Evolutionary conservation across 2,329 filamentous ascomycete genomes (phyloP).

Genomic region (Juglanconis sp.): DNA sequence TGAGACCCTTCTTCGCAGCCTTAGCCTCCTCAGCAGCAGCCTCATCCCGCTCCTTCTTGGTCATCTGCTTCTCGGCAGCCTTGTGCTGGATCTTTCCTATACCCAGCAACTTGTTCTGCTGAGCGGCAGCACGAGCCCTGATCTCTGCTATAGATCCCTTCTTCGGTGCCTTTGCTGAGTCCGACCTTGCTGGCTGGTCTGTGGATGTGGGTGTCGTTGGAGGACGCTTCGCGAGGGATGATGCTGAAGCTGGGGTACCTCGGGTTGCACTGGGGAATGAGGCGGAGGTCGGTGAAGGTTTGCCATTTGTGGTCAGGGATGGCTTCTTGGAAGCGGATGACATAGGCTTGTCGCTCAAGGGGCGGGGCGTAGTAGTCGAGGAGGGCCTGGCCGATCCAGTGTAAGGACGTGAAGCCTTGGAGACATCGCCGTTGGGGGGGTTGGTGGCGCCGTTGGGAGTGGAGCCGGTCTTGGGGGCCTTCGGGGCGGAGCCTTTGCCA

Average conservation of each 20-base stretch:
- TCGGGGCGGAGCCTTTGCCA: conserved; percentile 36
- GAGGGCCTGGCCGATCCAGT: conserved; percentile 20
- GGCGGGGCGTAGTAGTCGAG: conserved; percentile 21
- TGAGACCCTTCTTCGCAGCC: conserved; percentile 19
- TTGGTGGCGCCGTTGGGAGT: conserved; percentile 22
- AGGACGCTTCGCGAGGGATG: conserved; percentile 5
- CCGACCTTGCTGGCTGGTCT: conserved; percentile 25
- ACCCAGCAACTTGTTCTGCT: conserved; percentile 57
- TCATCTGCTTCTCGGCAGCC: conserved; percentile 60
- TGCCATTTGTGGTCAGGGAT: conserved; percentile 4
- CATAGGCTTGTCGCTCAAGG: conserved; percentile 18
- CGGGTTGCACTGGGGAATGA: conserved; percentile 7
- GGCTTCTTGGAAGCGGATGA: conserved; percentile 16
- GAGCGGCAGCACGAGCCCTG: conserved; percentile 67
- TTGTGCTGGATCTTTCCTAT: conserved; percentile 75
- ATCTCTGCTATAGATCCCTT: conserved; percentile 74
- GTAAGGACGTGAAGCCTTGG: conserved; percentile 26
- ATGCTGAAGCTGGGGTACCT: neutral
- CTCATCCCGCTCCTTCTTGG: conserved; percentile 51
- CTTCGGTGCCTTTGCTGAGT: conserved; percentile 53
- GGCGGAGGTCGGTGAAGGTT: conserved; percentile 12
- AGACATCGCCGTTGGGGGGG: conserved; percentile 20
- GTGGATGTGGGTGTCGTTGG: neutral
- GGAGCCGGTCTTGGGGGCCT: conserved; percentile 36
- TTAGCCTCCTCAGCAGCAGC: conserved; percentile 40